phyloP scores from a whole-genome alignment of 192 early-diverging fungal genomes.

The Coemansia sp. region DNA sequence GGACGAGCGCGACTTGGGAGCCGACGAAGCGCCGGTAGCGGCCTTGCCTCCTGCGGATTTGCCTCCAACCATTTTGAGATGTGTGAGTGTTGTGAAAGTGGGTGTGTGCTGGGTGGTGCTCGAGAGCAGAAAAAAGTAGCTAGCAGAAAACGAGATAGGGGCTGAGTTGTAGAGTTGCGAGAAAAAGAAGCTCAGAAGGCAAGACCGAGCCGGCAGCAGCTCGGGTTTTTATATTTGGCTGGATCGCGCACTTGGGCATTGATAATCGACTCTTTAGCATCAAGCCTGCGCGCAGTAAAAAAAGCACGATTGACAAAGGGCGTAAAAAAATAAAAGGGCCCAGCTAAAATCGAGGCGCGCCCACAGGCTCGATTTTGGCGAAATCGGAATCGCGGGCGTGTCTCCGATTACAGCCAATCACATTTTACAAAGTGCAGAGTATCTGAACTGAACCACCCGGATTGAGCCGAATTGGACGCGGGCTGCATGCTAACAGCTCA shows the following conservation, averaged over 20 bases:
- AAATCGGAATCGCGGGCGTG: neutral
- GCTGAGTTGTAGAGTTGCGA: neutral
- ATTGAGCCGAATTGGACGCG: neutral
- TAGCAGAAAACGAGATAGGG: neutral
- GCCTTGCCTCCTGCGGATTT: slow-evolving; percentile 72
- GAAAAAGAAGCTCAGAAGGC: neutral
- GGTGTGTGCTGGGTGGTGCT: neutral
- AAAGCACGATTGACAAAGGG: neutral
- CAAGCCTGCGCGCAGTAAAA: too few relatives aligned
- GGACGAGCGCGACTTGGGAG: slow-evolving; percentile 74
- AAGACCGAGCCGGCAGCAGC: neutral
- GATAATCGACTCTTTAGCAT: neutral
- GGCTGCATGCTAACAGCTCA: too few relatives aligned
- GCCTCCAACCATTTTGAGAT: slow-evolving; percentile 62
- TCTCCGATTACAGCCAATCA: slow-evolving; percentile 7
- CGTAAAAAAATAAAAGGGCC: neutral
- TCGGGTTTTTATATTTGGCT: slow-evolving; percentile 12
- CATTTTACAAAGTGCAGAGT: neutral
- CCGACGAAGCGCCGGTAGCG: slow-evolving; percentile 48
- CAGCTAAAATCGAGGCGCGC: neutral
- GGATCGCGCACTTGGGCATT: neutral
- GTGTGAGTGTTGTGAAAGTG: neutral
- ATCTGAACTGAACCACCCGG: too few relatives aligned
- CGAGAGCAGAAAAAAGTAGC: neutral
- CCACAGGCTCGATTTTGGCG: neutral